These are phyloP conservation scores for Starmerella etchellsii DNA, from an alignment of 805 yeast genomes.

Conservation along the genomic window DNA sequence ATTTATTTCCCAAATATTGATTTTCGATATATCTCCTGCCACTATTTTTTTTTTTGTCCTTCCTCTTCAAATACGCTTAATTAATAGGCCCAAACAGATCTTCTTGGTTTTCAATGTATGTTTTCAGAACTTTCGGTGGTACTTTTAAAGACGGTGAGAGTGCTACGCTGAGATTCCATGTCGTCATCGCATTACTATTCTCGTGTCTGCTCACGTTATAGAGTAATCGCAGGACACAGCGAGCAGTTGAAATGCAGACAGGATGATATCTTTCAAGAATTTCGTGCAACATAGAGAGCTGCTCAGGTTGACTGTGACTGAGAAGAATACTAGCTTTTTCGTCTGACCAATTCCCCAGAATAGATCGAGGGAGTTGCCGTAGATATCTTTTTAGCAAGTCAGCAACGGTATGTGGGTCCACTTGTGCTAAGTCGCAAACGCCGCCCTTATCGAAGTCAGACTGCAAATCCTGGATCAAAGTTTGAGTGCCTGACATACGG, in stretches of 20 bases:
- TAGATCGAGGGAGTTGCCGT: slow-evolving; percentile 57
- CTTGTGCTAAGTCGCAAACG: slow-evolving; percentile 18
- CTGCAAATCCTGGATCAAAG: slow-evolving; percentile 53
- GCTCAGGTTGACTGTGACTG: slow-evolving; percentile 24
- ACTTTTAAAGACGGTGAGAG: slow-evolving; percentile 8
- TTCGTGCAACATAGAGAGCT: slow-evolving; percentile 13
- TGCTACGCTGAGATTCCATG: slow-evolving; percentile 50
- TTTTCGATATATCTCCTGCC: too few species aligned
- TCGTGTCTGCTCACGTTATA: slow-evolving; percentile 48
- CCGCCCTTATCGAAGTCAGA: slow-evolving; percentile 39
- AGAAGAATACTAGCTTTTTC: slow-evolving; percentile 12
- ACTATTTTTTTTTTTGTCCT: neutral
- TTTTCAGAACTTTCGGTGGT: slow-evolving; percentile 5
- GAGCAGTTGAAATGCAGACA: slow-evolving; percentile 47
- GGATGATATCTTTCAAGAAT: slow-evolving; percentile 34
- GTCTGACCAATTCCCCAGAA: slow-evolving; percentile 26
- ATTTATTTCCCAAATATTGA: neutral
- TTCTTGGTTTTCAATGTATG: slow-evolving; percentile 1
- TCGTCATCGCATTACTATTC: slow-evolving; percentile 67
- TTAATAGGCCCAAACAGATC: neutral
- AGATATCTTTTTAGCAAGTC: slow-evolving; percentile 74
- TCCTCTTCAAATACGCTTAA: neutral
- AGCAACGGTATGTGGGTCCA: slow-evolving; percentile 74
- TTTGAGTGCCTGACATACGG: slow-evolving; percentile 58
- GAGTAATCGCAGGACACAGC: slow-evolving; percentile 54